Evolutionary conservation across 352 stramenopile species (phyloP).

Genomic region (Phytophthora sansomeana): DNA sequence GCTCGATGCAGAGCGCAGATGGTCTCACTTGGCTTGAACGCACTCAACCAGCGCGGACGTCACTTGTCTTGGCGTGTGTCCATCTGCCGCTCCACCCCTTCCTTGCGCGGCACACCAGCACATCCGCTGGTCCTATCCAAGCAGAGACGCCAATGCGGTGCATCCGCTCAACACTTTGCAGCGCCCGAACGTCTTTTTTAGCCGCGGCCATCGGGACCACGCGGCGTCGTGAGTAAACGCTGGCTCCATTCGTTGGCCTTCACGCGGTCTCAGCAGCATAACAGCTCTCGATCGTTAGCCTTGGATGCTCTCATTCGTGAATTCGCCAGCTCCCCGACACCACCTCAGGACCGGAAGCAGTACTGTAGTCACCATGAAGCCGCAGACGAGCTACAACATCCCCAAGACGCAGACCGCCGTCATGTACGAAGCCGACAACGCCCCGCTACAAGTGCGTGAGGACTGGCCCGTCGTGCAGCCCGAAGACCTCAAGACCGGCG

Average conservation of each 20-base stretch:
- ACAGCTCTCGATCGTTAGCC: too few relatives aligned
- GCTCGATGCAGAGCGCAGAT: neutral
- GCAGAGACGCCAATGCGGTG: constrained; percentile 20
- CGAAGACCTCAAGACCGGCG: constrained; percentile 47
- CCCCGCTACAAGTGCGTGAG: constrained; percentile 52
- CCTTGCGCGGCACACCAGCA: constrained; percentile 24
- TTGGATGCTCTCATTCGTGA: constrained; percentile 18
- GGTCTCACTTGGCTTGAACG: neutral
- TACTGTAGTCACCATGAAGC: constrained; percentile 39
- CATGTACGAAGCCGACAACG: constrained; percentile 57
- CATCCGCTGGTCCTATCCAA: constrained; percentile 33
- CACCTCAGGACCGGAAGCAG: constrained; percentile 4
- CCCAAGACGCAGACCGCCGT: constrained; percentile 34
- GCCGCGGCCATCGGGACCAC: constrained; percentile 4
- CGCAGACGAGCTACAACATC: constrained; percentile 24
- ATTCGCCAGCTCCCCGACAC: constrained; percentile 19
- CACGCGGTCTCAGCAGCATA: too few relatives aligned
- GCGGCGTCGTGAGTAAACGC: constrained; percentile 5
- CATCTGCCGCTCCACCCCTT: constrained; percentile 16
- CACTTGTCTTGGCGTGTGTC: neutral
- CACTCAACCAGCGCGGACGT: neutral
- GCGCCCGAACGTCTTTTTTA: constrained; percentile 31
- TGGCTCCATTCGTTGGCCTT: constrained; percentile 23
- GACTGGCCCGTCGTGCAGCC: constrained; percentile 61
- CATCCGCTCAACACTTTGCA: too few relatives aligned